Evolutionary conservation across 768 basidiomycete genomes (phyloP), one percentile per base, ranked within the genome.

Genomic region (Rickenella mellea): DNA sequence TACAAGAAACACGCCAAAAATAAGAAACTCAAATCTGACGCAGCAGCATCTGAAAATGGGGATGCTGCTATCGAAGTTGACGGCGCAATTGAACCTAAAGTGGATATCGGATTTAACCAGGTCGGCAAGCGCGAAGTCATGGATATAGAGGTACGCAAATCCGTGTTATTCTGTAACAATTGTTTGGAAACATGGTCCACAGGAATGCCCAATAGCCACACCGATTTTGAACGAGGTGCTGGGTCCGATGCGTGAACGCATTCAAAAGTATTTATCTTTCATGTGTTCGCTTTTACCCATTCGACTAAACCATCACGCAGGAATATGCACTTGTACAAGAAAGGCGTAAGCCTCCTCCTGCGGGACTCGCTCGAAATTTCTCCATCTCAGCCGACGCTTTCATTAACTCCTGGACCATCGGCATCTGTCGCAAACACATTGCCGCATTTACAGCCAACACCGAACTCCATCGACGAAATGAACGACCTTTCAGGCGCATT

Each of bases 151-250:
- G 90, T 88, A 36, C 7, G 59, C 46, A 26, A 45, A 19, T 21
- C n/a, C 32, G n/a, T n/a, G n/a, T n/a, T 19, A 20, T 30, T 44
- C 24, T n/a, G 32, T 30, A 28, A 10, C 20, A 8, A 15, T 6
- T 27, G 1, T 2, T 4, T 7, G 12, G 19, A 2, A 5, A 19
- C 11, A 6, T 43, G 28, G 21, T 48, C 39, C 51, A 35, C 48
- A 90, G 84, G 92, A 94, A 62, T 96, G 92, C 55, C 86, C 90
- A 0, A 92, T 98, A 35, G 88, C 89, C 0, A 90, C 91, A 0
- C 69, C 78, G 0, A 71, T 84, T 2, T 69, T 98, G 42, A 92
- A 93, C 53, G 61, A 74, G 36, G 77, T 78, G 2, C 64, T 88
- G 28, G 60, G 63, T 0, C 62, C 67, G 3, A 75, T 84, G 27